Conservation (phyloP, 78 protist genomes). For the Blattamonas nauphoetae region DNA sequence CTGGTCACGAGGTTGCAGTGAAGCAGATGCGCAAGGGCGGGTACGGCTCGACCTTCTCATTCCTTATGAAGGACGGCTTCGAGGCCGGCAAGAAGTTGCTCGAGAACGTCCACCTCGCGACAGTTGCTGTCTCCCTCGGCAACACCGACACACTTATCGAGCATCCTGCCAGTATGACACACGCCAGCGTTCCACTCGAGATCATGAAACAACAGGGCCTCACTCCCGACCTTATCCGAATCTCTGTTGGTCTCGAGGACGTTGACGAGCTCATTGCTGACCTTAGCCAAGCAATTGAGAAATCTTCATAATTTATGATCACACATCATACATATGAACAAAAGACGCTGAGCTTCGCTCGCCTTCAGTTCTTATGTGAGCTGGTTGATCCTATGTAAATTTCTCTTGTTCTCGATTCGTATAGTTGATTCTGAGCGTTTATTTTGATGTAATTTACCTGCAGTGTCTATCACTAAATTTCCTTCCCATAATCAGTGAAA, state of each 20-base stretch:
- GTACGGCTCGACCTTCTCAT: constrained; percentile 16
- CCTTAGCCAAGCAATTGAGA: constrained; percentile 12
- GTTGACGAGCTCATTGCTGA: constrained; percentile 26
- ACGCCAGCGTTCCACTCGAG: constrained; percentile 58
- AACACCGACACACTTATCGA: background rate
- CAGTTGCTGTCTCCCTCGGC: constrained; percentile 9
- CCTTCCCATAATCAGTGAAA: no score
- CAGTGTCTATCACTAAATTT: no score
- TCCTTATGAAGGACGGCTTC: constrained; percentile 25
- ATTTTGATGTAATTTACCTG: no score
- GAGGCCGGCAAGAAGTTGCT: background rate
- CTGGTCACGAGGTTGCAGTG: constrained; percentile 56
- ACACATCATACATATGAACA: no score
- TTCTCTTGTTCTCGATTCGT: no score
- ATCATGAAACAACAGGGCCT: background rate
- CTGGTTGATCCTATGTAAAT: background rate
- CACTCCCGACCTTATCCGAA: constrained; percentile 17
- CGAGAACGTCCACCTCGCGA: background rate
- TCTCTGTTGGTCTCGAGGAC: constrained; percentile 33
- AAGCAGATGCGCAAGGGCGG: constrained; percentile 49
- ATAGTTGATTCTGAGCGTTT: no score
- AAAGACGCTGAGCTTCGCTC: no score
- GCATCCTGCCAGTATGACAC: constrained; percentile 60
- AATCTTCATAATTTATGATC: no score
- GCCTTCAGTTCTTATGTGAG: background rate